These are phyloP conservation scores for Sanguinoderma infundibulare DNA, from an alignment of 1,284 basidiomycete species.

Conservation along the genomic window DNA sequence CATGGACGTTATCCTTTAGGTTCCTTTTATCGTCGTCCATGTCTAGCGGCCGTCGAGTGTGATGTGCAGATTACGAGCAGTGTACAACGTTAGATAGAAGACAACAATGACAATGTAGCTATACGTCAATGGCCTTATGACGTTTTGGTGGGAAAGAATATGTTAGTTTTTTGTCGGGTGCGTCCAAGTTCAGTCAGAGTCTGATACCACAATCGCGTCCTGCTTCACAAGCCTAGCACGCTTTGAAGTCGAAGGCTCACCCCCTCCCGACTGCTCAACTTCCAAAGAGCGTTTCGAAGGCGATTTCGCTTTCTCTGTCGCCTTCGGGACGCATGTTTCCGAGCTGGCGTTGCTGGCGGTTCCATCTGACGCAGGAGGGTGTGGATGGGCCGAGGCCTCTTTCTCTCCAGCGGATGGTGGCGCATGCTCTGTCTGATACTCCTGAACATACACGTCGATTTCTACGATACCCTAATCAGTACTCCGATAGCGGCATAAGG, in stretches of 20 bases:
- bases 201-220: neutral
- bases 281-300: neutral
- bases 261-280: neutral
- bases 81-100: constrained; percentile 1
- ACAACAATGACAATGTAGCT: constrained; percentile 2
- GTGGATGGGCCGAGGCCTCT: too few relatives aligned
- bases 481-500: neutral
- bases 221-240: neutral
- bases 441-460: neutral
- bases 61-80: neutral
- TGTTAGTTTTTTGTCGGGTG: neutral
- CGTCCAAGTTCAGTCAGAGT: neutral
- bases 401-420: neutral
- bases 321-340: too few relatives aligned
- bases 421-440: neutral
- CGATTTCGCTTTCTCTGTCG: too few relatives aligned
- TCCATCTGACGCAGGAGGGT: too few relatives aligned
- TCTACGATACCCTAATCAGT: neutral
- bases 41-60: constrained; percentile 12
- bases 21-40: constrained; percentile 69
- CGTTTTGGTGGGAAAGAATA: neutral
- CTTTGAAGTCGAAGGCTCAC: neutral
- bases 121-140: neutral
- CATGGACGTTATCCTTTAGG: constrained; percentile 41
- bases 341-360: too few relatives aligned